Base-by-base conservation (phyloP, 345 rosid species). In the Turnera subulata region DNA sequence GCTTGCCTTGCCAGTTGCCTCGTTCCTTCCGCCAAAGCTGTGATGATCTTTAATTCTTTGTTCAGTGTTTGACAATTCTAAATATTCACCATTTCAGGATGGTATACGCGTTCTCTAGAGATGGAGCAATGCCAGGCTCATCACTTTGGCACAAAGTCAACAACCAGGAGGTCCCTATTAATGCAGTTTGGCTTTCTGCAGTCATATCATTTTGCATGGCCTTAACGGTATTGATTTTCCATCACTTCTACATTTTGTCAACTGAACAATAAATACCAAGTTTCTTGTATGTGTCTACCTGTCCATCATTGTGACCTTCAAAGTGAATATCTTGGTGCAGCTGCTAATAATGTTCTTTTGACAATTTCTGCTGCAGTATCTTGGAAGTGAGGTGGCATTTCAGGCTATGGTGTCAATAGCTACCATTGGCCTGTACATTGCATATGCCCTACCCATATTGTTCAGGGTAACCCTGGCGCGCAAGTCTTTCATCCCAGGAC, bases 51-150 rank as follows among this genome's bases (percentile, higher is more conserved):
- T 2, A 56, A 18, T 39, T 24, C 8, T 53, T 48, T 20, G 47
- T 7, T 29, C 33, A 35, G 39, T 32, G 44, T 43, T 46, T 61
- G 40, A 55, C 42, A 11, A 51, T 11, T 39, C 45, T 39, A 17
- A 11, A 35, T 23, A 53, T 67, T 10, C 15, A 24, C 24, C 11
- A 64, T 35, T 15, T 56, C 80, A 91, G 99, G 79, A 92, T 92
- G 97, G 99, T 80, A n/a, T 92, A 92, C 61, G 99, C 99, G 24
- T 92, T 92, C 66, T 89, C 97, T 5, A 89, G 96, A 83, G 99
- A 92, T 60, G 94, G 99, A 62, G 99, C 96, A 10, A 85, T 92
- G 97, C 97, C 97, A 43, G 46, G 76, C 39, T 89, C 97, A 6
- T 73, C 82, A 1, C 55, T 84, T 37, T 92, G 97, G 98, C 97